These are phyloP conservation scores for Botrytis byssoidea DNA, from an alignment of 2,329 filamentous ascomycete genomes.

Conservation along the genomic window DNA sequence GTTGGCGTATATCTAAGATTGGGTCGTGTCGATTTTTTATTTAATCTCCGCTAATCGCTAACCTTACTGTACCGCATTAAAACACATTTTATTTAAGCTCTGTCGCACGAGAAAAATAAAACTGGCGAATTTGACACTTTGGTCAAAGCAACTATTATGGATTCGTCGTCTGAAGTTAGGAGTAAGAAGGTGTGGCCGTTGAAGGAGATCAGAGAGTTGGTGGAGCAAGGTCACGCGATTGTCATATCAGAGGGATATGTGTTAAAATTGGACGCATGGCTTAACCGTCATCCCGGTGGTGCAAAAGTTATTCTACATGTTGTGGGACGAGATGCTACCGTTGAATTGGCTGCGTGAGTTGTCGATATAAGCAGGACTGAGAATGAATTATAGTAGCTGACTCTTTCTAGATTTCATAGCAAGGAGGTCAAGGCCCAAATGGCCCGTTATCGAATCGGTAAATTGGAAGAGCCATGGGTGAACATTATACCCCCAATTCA, in stretches of 20 bases:
- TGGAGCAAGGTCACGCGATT: slow-evolving; percentile 18
- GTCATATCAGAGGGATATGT: slow-evolving; percentile 46
- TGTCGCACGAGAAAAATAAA: neutral
- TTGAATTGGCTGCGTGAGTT: slow-evolving; percentile 84
- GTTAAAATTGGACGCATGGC: slow-evolving; percentile 83
- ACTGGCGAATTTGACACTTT: neutral
- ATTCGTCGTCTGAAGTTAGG: slow-evolving; percentile 9
- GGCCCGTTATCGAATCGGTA: slow-evolving; percentile 77
- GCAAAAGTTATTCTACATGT: slow-evolving; percentile 89
- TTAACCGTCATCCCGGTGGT: slow-evolving; percentile 87
- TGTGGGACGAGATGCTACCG: slow-evolving; percentile 89
- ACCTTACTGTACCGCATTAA: slow-evolving; percentile 4
- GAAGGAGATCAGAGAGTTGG: slow-evolving; percentile 14
- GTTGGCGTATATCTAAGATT: slow-evolving; percentile 5
- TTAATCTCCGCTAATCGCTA: slow-evolving; percentile 11
- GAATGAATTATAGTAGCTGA: neutral
- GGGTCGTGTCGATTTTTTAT: neutral
- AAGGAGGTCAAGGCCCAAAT: slow-evolving; percentile 72
- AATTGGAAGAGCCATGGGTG: slow-evolving; percentile 74
- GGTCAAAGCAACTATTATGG: slow-evolving; percentile 12
- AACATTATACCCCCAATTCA: slow-evolving; percentile 93
- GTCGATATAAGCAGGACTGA: neutral
- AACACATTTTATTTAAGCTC: neutral
- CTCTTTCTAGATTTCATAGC: slow-evolving; percentile 70
- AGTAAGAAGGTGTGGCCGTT: slow-evolving; percentile 7